These are phyloP conservation scores for Suillus americanus DNA, from an alignment of 768 basidiomycete genomes.

Conservation along the genomic window DNA sequence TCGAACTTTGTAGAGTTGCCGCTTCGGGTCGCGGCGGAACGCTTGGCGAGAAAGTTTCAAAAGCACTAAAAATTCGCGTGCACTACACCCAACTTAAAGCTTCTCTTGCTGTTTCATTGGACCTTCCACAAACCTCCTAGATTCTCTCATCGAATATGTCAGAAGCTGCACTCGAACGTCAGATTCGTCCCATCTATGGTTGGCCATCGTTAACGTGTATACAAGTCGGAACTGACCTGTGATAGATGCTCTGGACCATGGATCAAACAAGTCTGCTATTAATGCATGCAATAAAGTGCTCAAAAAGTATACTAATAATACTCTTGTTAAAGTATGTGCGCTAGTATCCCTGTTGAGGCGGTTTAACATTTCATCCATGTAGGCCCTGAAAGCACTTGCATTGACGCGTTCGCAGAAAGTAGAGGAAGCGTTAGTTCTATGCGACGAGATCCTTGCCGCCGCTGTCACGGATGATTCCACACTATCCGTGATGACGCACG, in stretches of 20 bases:
- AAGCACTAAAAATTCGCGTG: slow-evolving; percentile 25
- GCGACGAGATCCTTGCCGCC: slow-evolving; percentile 74
- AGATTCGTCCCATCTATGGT: slow-evolving; percentile 88
- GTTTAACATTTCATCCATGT: slow-evolving; percentile 16
- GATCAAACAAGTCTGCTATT: slow-evolving; percentile 84
- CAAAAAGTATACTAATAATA: slow-evolving; percentile 79
- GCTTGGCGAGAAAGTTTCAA: slow-evolving; percentile 21
- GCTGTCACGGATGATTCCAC: slow-evolving; percentile 75
- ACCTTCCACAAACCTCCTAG: slow-evolving; percentile 5
- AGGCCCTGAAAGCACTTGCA: slow-evolving; percentile 85
- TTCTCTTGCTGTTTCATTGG: slow-evolving; percentile 7
- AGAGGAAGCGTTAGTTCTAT: slow-evolving; percentile 75
- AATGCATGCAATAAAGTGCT: slow-evolving; percentile 84
- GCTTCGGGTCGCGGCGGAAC: slow-evolving; percentile 25
- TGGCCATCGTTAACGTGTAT: slow-evolving; percentile 20
- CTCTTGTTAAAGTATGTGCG: slow-evolving; percentile 60
- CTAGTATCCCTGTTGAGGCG: background rate
- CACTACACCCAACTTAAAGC: slow-evolving; percentile 4
- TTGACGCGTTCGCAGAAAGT: slow-evolving; percentile 83
- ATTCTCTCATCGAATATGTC: slow-evolving; percentile 40
- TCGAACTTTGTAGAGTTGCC: slow-evolving; percentile 10
- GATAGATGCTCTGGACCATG: slow-evolving; percentile 81
- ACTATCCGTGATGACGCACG: slow-evolving; percentile 81
- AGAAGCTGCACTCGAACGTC: slow-evolving; percentile 66
- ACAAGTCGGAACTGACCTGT: slow-evolving; percentile 5